phyloP scores from a whole-genome alignment of 2,329 filamentous ascomycete species.

The Arachnopeziza araneosa region DNA sequence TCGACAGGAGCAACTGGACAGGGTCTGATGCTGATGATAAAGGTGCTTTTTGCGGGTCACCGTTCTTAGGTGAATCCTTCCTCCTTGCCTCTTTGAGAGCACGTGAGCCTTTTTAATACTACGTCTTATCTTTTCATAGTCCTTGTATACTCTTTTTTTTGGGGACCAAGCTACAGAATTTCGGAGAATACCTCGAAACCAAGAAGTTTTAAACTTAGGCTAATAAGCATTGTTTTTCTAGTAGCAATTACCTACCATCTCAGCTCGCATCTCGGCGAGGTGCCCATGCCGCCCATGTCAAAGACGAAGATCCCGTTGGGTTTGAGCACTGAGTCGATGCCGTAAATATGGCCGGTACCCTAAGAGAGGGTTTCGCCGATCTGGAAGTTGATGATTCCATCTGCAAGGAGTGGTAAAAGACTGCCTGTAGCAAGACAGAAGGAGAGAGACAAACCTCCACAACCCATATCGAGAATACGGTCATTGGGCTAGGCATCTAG shows the following conservation, averaged over 20 bases:
- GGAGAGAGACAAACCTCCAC: conserved; percentile 44
- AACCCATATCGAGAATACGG: conserved; percentile 56
- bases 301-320: conserved; percentile 56
- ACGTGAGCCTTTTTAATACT: not conserved
- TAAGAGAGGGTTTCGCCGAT: conserved; percentile 42
- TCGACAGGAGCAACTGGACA: not conserved
- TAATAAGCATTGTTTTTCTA: no score
- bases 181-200: no score
- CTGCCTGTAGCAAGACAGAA: not conserved
- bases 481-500: conserved; percentile 54
- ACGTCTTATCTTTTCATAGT: no score
- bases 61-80: not conserved
- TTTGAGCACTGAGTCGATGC: conserved; percentile 45
- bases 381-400: conserved; percentile 53
- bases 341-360: conserved; percentile 45
- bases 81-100: not conserved
- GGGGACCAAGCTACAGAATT: no score
- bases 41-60: not conserved
- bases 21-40: not conserved
- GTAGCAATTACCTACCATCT: no score
- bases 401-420: conserved; percentile 28
- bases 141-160: no score
- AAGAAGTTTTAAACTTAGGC: no score
- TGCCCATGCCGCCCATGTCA: conserved; percentile 68
- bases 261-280: conserved; percentile 51